Evolutionary conservation across 2,329 filamentous ascomycete species (phyloP), one percentile per base, ranked within the genome.

Genomic region (Phaeoacremonium minimum): DNA sequence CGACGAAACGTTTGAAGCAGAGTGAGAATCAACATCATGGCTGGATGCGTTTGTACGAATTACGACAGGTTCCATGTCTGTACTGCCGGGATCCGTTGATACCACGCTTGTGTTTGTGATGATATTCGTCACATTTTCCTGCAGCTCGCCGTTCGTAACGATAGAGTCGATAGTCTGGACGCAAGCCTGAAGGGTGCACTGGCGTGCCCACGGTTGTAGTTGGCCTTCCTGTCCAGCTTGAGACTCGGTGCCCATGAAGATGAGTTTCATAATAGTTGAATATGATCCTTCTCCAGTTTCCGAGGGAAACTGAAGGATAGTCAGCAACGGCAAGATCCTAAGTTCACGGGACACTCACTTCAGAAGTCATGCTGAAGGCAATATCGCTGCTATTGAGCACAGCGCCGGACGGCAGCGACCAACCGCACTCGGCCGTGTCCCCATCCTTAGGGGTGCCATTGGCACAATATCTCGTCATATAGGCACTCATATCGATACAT

Each of bases 201-300:
- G 56, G 13, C 46, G 38, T 6, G 56, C 55, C 55, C 56, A 58
- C 1, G 56, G 55, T 18, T 47, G 45, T 2, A 43, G 32, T 8
- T 48, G 50, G 4, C 47, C 50, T 1, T 52, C 38, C 2, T 29
- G 33, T 1, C 48, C 52, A 26, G 46, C 36, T 29, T 46, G 43
- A 11, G 49, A 38, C 32, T 59, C 56, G 12, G 53, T 55, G 18
- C 56, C 56, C 51, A 59, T 55, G 42, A 59, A 59, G 2, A 56
- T 45, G n/a, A 59, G 46, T 15, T 49, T 49, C 45, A 58, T 44
- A 28, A 58, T 56, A 9, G 49, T 55, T 4, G 53, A 56, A 36
- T 55, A 55, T 4, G 56, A 43, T 31, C 48, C 44, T 33, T 52
- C 50, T 12, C 54, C 52, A 3, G 38, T 36, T 2, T 44, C 46